Conservation (phyloP, 2,329 filamentous ascomycete genomes). For the Beauveria varroae region DNA sequence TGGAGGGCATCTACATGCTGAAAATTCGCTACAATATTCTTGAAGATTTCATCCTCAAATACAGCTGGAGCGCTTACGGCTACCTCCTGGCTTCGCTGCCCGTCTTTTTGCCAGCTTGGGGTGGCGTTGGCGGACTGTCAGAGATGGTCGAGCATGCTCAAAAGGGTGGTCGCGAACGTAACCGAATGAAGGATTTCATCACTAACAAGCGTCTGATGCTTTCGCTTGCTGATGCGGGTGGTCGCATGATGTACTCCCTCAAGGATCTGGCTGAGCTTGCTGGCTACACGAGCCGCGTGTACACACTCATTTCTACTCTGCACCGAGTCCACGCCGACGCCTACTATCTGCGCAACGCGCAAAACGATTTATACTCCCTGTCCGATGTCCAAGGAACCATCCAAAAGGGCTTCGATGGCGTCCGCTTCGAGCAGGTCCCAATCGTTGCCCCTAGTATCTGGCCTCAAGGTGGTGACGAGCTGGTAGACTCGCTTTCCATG, state of each 20-base stretch:
- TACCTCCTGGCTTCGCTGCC: slow-evolving; percentile 90
- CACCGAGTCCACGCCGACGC: slow-evolving; percentile 89
- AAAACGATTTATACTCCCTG: slow-evolving; percentile 77
- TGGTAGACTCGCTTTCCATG: slow-evolving; percentile 82
- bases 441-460: slow-evolving; percentile 83
- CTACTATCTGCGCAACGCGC: slow-evolving; percentile 62
- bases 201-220: slow-evolving; percentile 98
- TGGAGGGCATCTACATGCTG: slow-evolving; percentile 96
- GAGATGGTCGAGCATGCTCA: slow-evolving; percentile 51
- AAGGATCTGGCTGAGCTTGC: slow-evolving; percentile 95
- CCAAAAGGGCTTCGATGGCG: slow-evolving; percentile 90
- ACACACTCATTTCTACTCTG: slow-evolving; percentile 88
- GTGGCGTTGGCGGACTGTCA: slow-evolving; percentile 66
- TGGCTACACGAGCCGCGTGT: slow-evolving; percentile 92
- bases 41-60: slow-evolving; percentile 96
- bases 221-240: slow-evolving; percentile 89
- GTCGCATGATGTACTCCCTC: slow-evolving; percentile 99
- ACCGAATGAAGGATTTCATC: slow-evolving; percentile 97
- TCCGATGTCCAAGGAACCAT: slow-evolving; percentile 90
- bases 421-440: slow-evolving; percentile 87
- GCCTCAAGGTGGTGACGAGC: slow-evolving; percentile 84
- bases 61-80: slow-evolving; percentile 96
- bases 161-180: slow-evolving; percentile 60
- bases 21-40: slow-evolving; percentile 99
- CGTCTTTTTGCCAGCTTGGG: slow-evolving; percentile 91